Percentiles rank a stretch among this genome's conserved stretches.
Conservation (phyloP, 305 asterid species). For the Caryopteris hybrid region DNA sequence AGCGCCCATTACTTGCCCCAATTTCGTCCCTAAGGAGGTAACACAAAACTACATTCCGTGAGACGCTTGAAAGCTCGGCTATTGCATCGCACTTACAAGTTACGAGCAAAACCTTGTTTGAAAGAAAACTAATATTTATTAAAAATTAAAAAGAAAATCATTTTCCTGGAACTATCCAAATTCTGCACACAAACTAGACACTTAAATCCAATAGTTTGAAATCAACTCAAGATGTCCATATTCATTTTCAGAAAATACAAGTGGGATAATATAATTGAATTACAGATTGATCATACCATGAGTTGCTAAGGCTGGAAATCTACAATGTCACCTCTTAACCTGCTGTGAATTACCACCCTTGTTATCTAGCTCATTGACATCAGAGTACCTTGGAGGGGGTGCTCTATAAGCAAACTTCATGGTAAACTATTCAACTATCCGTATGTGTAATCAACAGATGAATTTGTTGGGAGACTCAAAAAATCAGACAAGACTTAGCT, state of each 20-base stretch:
- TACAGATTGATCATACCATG: conserved; percentile 9
- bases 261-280: neutral
- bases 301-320: neutral
- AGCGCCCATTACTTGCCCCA: no score
- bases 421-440: neutral
- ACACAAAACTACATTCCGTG: no score
- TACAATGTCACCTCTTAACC: conserved; percentile 6
- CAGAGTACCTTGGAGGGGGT: neutral
- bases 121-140: no score
- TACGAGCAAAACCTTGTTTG: no score
- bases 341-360: neutral
- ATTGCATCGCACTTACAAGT: no score
- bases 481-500: conserved; percentile 57
- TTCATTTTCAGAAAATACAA: neutral
- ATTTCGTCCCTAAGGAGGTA: no score
- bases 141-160: no score
- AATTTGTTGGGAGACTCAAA: neutral
- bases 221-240: no score
- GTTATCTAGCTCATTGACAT: neutral
- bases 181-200: no score
- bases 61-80: no score
- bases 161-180: no score
- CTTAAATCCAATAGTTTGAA: no score
- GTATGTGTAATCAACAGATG: neutral
- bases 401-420: conserved; percentile 2